Evolutionary conservation across 176 grass and related monocot genomes (phyloP).

Genomic region (Hordeum vulgare): MorexV3_pseudomolecules_assembly NC_058520.1:582084178-582084677

Average conservation of each 20-base stretch:
- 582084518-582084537: not conserved
- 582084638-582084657: not conserved
- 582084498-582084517: not conserved
- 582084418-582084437: not conserved
- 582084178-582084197: not conserved
- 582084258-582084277: not conserved
- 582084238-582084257: not conserved
- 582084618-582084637: not conserved
- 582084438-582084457: not conserved
- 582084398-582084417: not conserved
- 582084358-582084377: not conserved
- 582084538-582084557: not conserved
- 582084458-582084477: not conserved
- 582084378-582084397: not conserved
- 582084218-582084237: not conserved
- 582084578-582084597: not conserved
- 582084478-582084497: not conserved
- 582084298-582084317: not conserved
- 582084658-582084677: not conserved
- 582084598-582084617: not conserved
- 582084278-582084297: not conserved
- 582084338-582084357: not conserved
- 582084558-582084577: not conserved
- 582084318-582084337: not conserved
- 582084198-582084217: not conserved